A percentile compares a stretch with the other conserved stretches of the same genome.
Conservation (phyloP, 2,329 filamentous ascomycete genomes). For the Colletotrichum destructivum region DNA sequence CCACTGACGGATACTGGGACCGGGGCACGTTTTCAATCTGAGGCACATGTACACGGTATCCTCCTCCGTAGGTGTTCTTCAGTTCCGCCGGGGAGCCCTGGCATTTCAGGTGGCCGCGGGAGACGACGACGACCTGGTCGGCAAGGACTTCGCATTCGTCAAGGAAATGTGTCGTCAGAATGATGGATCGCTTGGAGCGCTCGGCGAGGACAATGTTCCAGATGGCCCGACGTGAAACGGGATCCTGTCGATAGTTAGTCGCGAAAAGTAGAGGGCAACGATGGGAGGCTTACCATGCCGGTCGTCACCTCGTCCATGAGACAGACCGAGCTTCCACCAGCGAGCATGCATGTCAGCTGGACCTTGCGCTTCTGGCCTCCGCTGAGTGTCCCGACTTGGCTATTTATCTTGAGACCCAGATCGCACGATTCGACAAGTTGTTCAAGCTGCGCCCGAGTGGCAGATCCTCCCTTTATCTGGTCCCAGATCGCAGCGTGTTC, state of each 20-base stretch:
- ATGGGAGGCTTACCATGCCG: slow-evolving; percentile 62
- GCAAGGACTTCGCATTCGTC: slow-evolving; percentile 81
- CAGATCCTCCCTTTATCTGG: slow-evolving; percentile 69
- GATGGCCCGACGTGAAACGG: slow-evolving; percentile 69
- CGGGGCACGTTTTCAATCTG: slow-evolving; percentile 45
- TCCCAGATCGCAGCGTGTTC: slow-evolving; percentile 82
- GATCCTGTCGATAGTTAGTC: slow-evolving; percentile 60
- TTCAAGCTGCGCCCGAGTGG: slow-evolving; percentile 61
- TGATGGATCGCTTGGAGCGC: slow-evolving; percentile 75
- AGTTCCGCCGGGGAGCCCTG: slow-evolving; percentile 76
- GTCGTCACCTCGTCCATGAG: slow-evolving; percentile 83
- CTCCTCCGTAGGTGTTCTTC: slow-evolving; percentile 74
- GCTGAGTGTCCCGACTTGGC: slow-evolving; percentile 74
- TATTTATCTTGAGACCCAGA: slow-evolving; percentile 49
- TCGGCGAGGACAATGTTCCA: slow-evolving; percentile 76
- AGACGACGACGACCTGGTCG: slow-evolving; percentile 79
- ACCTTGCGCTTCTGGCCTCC: slow-evolving; percentile 85
- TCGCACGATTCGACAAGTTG: slow-evolving; percentile 69
- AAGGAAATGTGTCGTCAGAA: slow-evolving; percentile 81
- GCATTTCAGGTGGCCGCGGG: slow-evolving; percentile 76
- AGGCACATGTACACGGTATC: slow-evolving; percentile 48
- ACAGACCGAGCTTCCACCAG: slow-evolving; percentile 80
- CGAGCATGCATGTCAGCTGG: slow-evolving; percentile 84
- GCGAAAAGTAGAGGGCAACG: neutral
- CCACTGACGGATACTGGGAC: neutral